Percentiles rank a stretch among this genome's conserved stretches.
phyloP scores from a whole-genome alignment of 1,284 basidiomycete species.

The Neonothopanus nambi region DNA sequence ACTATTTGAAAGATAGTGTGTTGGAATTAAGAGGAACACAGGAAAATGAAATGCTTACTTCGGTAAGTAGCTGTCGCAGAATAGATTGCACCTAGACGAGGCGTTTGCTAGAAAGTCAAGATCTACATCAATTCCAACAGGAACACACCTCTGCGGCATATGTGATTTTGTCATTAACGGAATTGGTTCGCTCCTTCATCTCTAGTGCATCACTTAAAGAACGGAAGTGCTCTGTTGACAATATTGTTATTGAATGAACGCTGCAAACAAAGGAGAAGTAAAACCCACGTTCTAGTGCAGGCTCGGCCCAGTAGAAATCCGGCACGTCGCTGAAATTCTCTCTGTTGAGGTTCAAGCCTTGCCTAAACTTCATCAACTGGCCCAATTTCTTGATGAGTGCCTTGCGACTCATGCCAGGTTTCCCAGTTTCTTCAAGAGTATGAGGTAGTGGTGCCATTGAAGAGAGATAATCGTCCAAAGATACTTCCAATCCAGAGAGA shows the following conservation, averaged over 20 bases:
- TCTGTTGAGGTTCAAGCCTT: conserved; percentile 83
- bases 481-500: conserved; percentile 79
- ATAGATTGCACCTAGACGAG: conserved; percentile 64
- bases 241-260: neutral
- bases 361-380: conserved; percentile 84
- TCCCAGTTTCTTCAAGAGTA: conserved; percentile 73
- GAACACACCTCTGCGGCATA: conserved; percentile 81
- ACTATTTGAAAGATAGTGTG: conserved; percentile 44
- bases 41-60: conserved; percentile 44
- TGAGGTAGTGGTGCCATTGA: conserved; percentile 79
- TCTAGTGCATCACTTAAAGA: conserved; percentile 80
- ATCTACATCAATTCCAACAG: conserved; percentile 9
- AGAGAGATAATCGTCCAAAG: conserved; percentile 78
- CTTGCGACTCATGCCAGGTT: conserved; percentile 75
- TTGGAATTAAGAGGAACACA: conserved; percentile 3
- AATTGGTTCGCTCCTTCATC: conserved; percentile 74
- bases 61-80: conserved; percentile 75
- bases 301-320: conserved; percentile 90
- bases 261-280: neutral
- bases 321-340: conserved; percentile 89
- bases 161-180: conserved; percentile 90
- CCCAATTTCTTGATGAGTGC: conserved; percentile 88
- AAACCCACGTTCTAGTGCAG: conserved; percentile 75
- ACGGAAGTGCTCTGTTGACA: conserved; percentile 72
- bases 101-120: conserved; percentile 14